Evolutionary conservation across 176 grass and related monocot genomes (phyloP), one percentile per base, ranked within the genome.

Genomic region (Puya raimondii): DNA sequence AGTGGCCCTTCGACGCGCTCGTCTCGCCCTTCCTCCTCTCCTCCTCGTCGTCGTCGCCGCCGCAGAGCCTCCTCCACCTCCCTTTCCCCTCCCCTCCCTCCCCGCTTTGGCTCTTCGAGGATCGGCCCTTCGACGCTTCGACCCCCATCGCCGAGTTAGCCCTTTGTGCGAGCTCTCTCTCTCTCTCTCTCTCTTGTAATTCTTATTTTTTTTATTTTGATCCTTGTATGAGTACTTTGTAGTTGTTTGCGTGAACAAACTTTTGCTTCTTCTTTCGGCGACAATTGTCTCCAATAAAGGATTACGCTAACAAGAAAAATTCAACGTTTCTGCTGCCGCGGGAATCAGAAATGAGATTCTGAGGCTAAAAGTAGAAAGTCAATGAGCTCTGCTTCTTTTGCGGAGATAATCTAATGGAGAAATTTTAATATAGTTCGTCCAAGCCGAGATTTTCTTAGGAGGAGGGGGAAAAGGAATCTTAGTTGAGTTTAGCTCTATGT

Each of bases 1-100:
- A 80, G 16, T 88, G 91, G 91, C 82, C 85, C 47, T 96, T 91
- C 65, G 91, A 96, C 84, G 63, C 85, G 58, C 80, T 86, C 29
- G 65, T 80, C n/a, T 78, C 86, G 1, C 73, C 86, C 52, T 63
- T 76, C 15, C 51, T 83, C 69, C 79, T 81, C 72, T 76, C 80
- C 69, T 78, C 80, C 21, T 82, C 84, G 9, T 74, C 86, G 54
- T 69, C 59, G 50, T 51, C 73, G 53, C 76, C 63, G 2, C 74
- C 74, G 33, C 71, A 80, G 2, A 66, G 73, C 47, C 25, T 76
- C 22, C 64, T 67, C 73, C 48, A 76, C 16, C 61, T 66, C 48
- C 9, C 48, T 4, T 47, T 48, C 23, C 22, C 50, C 73, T 75
- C 68, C n/a, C 63, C 2, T 15, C 65, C 1, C 84, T 72, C 49